Base-by-base conservation (phyloP, 768 basidiomycete species). In the Astraeus odoratus region DNA sequence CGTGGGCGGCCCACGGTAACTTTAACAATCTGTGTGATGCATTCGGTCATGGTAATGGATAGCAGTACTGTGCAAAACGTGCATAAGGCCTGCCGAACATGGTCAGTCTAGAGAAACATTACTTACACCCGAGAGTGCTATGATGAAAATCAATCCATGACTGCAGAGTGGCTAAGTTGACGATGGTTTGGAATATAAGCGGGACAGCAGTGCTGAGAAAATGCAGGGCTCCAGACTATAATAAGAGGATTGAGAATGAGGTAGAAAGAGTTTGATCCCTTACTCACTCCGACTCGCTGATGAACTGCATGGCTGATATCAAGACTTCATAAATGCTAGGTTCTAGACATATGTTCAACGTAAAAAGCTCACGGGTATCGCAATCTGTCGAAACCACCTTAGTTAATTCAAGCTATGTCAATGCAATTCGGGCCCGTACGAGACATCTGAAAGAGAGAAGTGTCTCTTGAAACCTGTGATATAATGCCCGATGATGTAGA, bases 81-180 rank as follows among this genome's bases (percentile, higher is more conserved):
- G 43, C 37, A 50, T 27, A 1, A 18, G 38, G 9, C 19, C 6
- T n/a, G 15, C 13, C 24, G 44, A 30, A 56, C 34, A 12, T 6
- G 5, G 7, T 23, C 8, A 18, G 6, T 12, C 6, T 18, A 15
- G 2, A 22, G 22, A 18, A 10, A 24, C 23, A 18, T 4, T 12
- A 43, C 63, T 40, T 18, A 63, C 62, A 41, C 23, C 63, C 63
- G 23, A 65, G 58, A n/a, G 51, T 39, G 39, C 83, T 70, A 54
- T 81, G 85, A 60, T 96, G 93, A 18, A 87, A 63, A 57, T 95
- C 94, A 91, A 92, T 95, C 75, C 80, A 81, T 1, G 80, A 84
- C 10, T 86, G 77, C 13, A 86, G 67, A 15, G 87, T 81, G n/a
- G 85, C 34, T 15, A 78, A 36, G 49, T 87, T 87, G 55, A 91